Conservation (phyloP, 2,329 filamentous ascomycete species). For the Stenocarpella maydis region DNA sequence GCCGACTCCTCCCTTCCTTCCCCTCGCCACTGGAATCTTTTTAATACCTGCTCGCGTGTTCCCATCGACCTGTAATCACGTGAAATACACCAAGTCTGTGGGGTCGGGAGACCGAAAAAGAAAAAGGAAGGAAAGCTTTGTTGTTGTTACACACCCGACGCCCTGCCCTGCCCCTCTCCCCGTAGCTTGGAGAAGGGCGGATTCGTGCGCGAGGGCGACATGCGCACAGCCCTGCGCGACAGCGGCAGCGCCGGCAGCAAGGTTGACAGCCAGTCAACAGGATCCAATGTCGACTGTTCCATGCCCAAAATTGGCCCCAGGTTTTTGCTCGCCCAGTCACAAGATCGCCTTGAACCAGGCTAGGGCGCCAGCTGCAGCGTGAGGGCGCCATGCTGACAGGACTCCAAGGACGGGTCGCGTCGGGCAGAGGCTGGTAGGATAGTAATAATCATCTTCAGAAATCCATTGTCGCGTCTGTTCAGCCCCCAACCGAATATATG, state of each 20-base stretch:
- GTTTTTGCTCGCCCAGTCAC: not conserved
- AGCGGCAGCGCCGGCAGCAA: no score
- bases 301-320: slow-evolving; percentile 18
- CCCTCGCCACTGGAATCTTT: not conserved
- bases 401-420: not conserved
- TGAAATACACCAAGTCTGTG: slow-evolving; percentile 19
- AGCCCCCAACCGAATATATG: not conserved
- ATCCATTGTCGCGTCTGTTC: not conserved
- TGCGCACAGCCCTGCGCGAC: not conserved
- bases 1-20: not conserved
- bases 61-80: slow-evolving; percentile 2
- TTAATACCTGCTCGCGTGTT: not conserved
- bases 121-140: slow-evolving; percentile 22
- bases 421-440: not conserved
- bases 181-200: not conserved
- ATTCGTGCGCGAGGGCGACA: not conserved
- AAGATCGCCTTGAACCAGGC: not conserved
- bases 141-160: slow-evolving; percentile 33
- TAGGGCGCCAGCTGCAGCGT: not conserved
- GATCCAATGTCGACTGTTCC: slow-evolving; percentile 6
- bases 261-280: not conserved
- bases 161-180: not conserved
- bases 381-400: not conserved
- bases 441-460: slow-evolving; percentile 12
- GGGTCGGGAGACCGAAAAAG: slow-evolving; percentile 1